phyloP scores from a whole-genome alignment of 1,284 basidiomycete species.

The Ganoderma leucocontextum region DNA sequence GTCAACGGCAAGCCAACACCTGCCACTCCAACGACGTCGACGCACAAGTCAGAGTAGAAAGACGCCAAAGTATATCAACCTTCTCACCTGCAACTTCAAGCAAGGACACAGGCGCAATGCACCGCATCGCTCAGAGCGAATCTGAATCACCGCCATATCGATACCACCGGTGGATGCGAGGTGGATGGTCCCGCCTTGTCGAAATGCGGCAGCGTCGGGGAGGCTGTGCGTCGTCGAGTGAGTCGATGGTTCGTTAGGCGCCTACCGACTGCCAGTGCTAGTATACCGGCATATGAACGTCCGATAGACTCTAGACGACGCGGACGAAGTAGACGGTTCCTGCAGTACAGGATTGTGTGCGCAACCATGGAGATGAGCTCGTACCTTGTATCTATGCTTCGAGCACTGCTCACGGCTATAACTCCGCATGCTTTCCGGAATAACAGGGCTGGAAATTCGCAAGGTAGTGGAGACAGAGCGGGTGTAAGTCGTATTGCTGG shows the following conservation, averaged over 20 bases:
- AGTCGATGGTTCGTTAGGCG: background rate
- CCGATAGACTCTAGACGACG: background rate
- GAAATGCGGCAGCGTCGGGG: slow-evolving; percentile 2
- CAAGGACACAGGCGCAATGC: background rate
- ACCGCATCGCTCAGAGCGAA: background rate
- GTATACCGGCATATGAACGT: background rate
- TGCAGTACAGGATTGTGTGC: background rate
- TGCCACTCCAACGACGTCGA: background rate
- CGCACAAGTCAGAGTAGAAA: background rate
- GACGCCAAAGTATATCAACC: background rate
- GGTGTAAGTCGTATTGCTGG: background rate
- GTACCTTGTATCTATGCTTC: background rate
- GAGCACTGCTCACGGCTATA: background rate
- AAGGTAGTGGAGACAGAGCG: background rate
- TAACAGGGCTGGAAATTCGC: background rate
- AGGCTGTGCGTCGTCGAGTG: slow-evolving; percentile 2
- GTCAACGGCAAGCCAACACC: background rate
- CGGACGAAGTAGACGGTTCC: background rate
- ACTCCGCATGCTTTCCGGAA: background rate
- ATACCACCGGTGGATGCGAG: background rate
- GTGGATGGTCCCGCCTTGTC: background rate
- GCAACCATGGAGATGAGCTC: background rate
- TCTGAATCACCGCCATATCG: background rate
- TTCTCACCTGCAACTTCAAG: background rate
- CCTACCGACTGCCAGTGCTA: background rate